Base-by-base conservation (phyloP, 768 basidiomycete genomes). In the Rhodotorula sphaerocarpa region DNA sequence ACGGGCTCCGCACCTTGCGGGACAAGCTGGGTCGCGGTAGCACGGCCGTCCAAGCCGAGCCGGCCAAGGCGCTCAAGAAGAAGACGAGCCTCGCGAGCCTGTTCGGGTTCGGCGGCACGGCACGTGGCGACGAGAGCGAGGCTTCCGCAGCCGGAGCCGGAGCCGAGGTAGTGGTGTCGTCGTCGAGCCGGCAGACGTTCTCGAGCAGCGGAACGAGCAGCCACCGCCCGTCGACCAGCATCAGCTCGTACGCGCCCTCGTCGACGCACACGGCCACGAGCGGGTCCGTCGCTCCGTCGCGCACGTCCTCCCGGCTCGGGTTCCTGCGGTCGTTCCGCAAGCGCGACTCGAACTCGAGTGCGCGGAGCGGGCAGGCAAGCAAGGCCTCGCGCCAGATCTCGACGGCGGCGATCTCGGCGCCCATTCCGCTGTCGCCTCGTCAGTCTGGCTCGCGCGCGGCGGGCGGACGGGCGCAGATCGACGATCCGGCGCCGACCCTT, bases 21-120 rank as follows among this genome's bases (percentile, higher is more conserved):
- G 54, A 31, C 42, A 33, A 41, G 21, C 36, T 39, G 10, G 36
- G 10, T 16, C 10, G 36, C 16, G 16, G 10, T 16, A 9, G 36
- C 36, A 39, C 10, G 36, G 36, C 36, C 36, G 16, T 39, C 36
- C 10, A 39, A 39, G 36, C 36, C n/a, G n/a, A n/a, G 36, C 36
- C 16, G 36, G 9, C 36, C 10, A 60, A 48, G 44, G 27, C 60
- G 33, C 30, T 30, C 27, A 47, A 39, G 31, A 31, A 50, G 31
- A 59, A 56, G 28, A 30, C 48, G 16, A 62, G 57, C 39, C 50
- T 63, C 20, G 65, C 57, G n/a, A 45, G 41, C 16, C 57, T 67
- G 45, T 67, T 67, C 28, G 33, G 25, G 16, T 54, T 39, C 33
- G 15, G 48, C 12, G 12, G 31, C 23, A 44, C 25, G 10, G 43